Conservation (phyloP, 805 yeast genomes). For the Torulaspora quercuum region DNA sequence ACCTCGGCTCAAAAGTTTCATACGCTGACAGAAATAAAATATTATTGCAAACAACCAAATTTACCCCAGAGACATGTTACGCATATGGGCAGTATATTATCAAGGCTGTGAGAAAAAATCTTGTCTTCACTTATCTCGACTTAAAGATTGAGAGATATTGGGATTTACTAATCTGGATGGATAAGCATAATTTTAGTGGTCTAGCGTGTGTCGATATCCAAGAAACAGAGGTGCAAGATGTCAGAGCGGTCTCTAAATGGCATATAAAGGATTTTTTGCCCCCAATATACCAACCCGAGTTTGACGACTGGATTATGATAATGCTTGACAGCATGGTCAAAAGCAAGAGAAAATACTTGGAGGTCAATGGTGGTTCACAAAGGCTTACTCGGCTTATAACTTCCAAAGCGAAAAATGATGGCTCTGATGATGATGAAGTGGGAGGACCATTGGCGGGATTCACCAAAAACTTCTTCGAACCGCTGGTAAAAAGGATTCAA, state of each 20-base stretch:
- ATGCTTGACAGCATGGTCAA: slow-evolving; percentile 67
- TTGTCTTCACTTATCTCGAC: slow-evolving; percentile 79
- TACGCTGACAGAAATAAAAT: slow-evolving; percentile 77
- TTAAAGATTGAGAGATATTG: slow-evolving; percentile 72
- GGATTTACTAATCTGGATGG: slow-evolving; percentile 97
- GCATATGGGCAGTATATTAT: slow-evolving; percentile 85
- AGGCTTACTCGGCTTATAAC: slow-evolving; percentile 68
- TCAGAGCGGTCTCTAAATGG: slow-evolving; percentile 61
- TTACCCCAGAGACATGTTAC: slow-evolving; percentile 78
- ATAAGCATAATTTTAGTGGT: slow-evolving; percentile 83
- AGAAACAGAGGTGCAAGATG: slow-evolving; percentile 39
- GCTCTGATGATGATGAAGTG: slow-evolving; percentile 33
- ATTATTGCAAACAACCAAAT: slow-evolving; percentile 68
- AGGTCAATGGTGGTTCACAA: slow-evolving; percentile 46
- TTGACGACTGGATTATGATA: slow-evolving; percentile 80
- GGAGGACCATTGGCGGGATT: slow-evolving; percentile 45
- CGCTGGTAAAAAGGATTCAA: slow-evolving; percentile 62
- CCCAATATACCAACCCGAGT: slow-evolving; percentile 68
- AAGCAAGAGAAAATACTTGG: slow-evolving; percentile 41
- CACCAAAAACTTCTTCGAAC: slow-evolving; percentile 55
- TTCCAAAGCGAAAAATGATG: slow-evolving; percentile 44
- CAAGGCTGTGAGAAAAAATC: slow-evolving; percentile 72
- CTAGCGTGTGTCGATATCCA: slow-evolving; percentile 42
- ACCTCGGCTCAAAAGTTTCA: slow-evolving; percentile 74
- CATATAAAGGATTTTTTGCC: slow-evolving; percentile 76